Percentiles rank a stretch among this genome's conserved stretches.
Conservation (phyloP, 371 early-diverging fungal species). For the Entomophthora muscae region DNA sequence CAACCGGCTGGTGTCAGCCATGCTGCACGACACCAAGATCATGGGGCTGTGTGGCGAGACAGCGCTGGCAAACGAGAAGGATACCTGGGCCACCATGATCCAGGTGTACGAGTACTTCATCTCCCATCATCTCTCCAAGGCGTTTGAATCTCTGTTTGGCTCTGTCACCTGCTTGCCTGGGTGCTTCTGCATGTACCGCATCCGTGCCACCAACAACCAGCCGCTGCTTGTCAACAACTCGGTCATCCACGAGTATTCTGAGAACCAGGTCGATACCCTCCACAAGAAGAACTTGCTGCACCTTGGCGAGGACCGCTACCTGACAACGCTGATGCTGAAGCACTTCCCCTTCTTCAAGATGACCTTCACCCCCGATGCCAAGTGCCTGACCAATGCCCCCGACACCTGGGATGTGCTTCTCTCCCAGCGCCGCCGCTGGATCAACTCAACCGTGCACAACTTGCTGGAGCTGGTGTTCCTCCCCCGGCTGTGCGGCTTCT, state of each 20-base stretch:
- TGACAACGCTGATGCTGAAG: conserved; percentile 97
- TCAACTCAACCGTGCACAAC: conserved; percentile 96
- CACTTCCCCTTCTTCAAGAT: no score
- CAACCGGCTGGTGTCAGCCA: no score
- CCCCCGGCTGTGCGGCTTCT: conserved; percentile 87
- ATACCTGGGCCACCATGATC: conserved; percentile 86
- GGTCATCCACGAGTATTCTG: conserved; percentile 89
- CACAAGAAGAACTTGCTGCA: no score
- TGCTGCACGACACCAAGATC: conserved; percentile 60
- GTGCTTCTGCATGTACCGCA: conserved; percentile 89
- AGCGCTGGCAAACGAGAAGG: conserved; percentile 65
- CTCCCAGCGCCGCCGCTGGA: conserved; percentile 96
- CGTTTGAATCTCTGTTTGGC: no score
- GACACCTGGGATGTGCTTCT: conserved; percentile 83
- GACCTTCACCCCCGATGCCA: no score
- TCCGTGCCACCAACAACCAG: conserved; percentile 64
- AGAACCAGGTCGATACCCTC: conserved; percentile 89
- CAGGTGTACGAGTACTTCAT: no score
- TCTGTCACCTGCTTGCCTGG: conserved; percentile 93
- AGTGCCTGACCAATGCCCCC: no score
- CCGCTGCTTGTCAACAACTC: conserved; percentile 84
- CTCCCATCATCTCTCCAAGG: no score
- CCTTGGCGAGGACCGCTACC: no score
- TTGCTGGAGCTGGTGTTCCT: conserved; percentile 78
- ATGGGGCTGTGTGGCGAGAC: conserved; percentile 85